A percentile compares a stretch with the other conserved stretches of the same genome.
Evolutionary conservation across 805 yeast species (phyloP).

Genomic region (Kurtzmaniella fragi): DNA sequence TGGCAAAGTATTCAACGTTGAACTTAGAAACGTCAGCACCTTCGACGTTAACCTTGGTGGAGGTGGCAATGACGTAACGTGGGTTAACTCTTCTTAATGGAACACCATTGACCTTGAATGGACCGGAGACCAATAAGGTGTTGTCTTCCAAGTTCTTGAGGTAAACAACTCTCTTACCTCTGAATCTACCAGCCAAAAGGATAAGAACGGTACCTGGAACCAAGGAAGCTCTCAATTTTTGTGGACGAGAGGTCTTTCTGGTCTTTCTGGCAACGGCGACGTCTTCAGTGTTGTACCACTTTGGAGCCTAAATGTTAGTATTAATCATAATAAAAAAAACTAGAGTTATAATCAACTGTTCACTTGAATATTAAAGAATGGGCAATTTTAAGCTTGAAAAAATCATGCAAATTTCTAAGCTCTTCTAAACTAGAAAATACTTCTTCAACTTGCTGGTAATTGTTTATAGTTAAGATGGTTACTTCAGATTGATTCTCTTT

Average conservation of each 20-base stretch:
- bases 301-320: conserved; percentile 56
- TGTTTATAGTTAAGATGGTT: too few relatives aligned
- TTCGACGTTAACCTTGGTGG: conserved; percentile 80
- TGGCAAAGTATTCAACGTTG: conserved; percentile 92
- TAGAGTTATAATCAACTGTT: too few relatives aligned
- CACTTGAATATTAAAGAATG: too few relatives aligned
- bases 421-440: too few relatives aligned
- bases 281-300: conserved; percentile 94
- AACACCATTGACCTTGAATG: conserved; percentile 99
- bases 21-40: conserved; percentile 85
- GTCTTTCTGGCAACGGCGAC: conserved; percentile 81
- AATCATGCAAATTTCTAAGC: too few relatives aligned
- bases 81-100: conserved; percentile 99
- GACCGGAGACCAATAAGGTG: conserved; percentile 96
- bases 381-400: too few relatives aligned
- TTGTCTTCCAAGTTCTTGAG: conserved; percentile 96
- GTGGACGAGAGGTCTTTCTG: conserved; percentile 90
- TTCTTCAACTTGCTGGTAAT: too few relatives aligned
- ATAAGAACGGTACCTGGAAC: conserved; percentile 98
- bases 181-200: conserved; percentile 98
- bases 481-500: too few relatives aligned
- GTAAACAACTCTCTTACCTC: conserved; percentile 99
- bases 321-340: conserved; percentile 3
- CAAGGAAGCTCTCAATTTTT: conserved; percentile 90
- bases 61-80: conserved; percentile 98